Conservation (phyloP, 2,329 filamentous ascomycete species). For the Fusarium xyrophilum region DNA sequence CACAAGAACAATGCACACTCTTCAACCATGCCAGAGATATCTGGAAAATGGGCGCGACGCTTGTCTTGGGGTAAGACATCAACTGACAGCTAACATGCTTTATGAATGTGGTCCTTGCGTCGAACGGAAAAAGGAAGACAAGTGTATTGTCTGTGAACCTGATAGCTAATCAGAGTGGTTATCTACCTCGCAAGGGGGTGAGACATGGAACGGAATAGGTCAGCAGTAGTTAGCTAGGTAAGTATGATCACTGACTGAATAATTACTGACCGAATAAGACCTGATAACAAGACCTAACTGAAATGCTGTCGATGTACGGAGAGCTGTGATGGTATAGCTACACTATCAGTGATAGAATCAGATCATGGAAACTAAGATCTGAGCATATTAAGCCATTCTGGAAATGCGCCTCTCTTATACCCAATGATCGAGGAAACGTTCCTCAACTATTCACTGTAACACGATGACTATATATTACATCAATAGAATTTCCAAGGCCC, state of each 20-base stretch:
- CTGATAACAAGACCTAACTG: fast-evolving
- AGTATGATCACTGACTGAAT: not conserved
- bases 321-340: fast-evolving
- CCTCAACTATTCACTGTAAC: not conserved
- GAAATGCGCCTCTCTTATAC: fast-evolving
- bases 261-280: too few relatives aligned
- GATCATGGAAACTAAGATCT: not conserved
- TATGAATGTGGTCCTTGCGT: fast-evolving
- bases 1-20: not conserved
- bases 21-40: not conserved
- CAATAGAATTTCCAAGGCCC: fast-evolving
- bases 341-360: not conserved
- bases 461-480: not conserved
- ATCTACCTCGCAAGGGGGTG: fast-evolving
- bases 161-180: fast-evolving
- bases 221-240: not conserved
- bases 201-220: not conserved
- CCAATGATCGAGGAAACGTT: fast-evolving
- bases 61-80: not conserved
- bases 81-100: not conserved
- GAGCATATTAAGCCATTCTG: fast-evolving
- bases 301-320: fast-evolving
- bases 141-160: not conserved
- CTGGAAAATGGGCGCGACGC: fast-evolving
- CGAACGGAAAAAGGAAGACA: not conserved